Evolutionary conservation across 441 rosid genomes (phyloP).

Genomic region (Capsella rubella): DNA sequence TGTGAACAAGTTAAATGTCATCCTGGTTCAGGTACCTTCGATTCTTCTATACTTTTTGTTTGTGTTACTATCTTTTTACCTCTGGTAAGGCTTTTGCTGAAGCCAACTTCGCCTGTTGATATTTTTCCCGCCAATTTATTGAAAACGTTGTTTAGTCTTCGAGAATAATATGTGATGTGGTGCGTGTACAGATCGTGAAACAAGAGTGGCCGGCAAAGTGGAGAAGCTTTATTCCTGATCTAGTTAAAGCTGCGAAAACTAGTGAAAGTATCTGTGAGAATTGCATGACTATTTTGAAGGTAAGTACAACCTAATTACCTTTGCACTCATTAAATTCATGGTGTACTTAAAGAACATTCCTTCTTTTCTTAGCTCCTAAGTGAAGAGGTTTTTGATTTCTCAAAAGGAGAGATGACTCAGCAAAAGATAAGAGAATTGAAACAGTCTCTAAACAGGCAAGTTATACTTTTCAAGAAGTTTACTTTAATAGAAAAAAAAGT

Average conservation of each 20-base stretch:
- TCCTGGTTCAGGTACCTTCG: constrained; percentile 88
- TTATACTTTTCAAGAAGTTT: constrained; percentile 23
- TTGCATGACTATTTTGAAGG: constrained; percentile 98
- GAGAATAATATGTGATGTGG: constrained; percentile 20
- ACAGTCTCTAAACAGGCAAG: constrained; percentile 92
- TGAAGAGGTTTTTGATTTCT: constrained; percentile 99
- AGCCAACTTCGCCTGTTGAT: constrained; percentile 7
- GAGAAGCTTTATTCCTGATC: constrained; percentile 98
- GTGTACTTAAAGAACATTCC: constrained; percentile 34
- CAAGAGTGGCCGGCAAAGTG: constrained; percentile 99
- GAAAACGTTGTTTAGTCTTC: not conserved
- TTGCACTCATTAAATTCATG: not conserved
- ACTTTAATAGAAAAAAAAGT: not conserved
- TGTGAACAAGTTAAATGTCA: constrained; percentile 94
- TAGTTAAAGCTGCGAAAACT: constrained; percentile 98
- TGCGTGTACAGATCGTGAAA: constrained; percentile 80
- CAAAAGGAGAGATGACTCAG: constrained; percentile 99
- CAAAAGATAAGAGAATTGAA: constrained; percentile 97
- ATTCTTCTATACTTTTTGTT: not conserved
- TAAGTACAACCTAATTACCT: constrained; percentile 42
- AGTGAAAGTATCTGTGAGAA: constrained; percentile 99
- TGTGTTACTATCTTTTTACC: constrained; percentile 6
- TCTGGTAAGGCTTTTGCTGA: constrained; percentile 19
- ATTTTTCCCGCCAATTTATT: not conserved
- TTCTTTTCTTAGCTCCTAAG: constrained; percentile 77